These are phyloP conservation scores for Catharanthus roseus DNA, from an alignment of 257 asterid species.

Conservation along the genomic window DNA sequence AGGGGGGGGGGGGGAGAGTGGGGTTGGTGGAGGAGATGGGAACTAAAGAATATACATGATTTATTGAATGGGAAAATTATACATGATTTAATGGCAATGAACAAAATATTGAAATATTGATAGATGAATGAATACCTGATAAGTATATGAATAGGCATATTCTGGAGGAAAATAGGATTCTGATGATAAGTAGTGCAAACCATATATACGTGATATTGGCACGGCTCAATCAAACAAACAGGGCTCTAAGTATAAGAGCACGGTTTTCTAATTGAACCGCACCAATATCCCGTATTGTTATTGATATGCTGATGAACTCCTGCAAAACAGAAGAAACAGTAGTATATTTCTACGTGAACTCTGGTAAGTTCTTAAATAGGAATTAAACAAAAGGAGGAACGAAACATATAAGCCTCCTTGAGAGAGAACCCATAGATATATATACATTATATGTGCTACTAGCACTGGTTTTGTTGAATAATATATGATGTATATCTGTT, in stretches of 20 bases:
- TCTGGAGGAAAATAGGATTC: slow-evolving; percentile 3
- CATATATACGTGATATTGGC: slow-evolving; percentile 94
- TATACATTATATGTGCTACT: too few relatives aligned
- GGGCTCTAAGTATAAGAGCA: slow-evolving; percentile 45
- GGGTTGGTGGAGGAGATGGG: neutral
- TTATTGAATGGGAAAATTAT: neutral
- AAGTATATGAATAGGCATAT: too few relatives aligned
- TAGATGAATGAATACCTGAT: slow-evolving; percentile 6
- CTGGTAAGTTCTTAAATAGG: neutral
- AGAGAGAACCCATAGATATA: neutral
- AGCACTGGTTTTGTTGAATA: neutral
- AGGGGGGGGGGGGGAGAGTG: neutral
- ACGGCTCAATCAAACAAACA: slow-evolving; percentile 97
- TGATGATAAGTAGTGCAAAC: slow-evolving; percentile 12
- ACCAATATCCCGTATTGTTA: slow-evolving; percentile 77
- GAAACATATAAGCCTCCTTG: neutral
- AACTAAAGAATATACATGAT: neutral
- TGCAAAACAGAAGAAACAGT: neutral
- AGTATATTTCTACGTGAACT: neutral
- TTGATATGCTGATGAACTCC: slow-evolving; percentile 1
- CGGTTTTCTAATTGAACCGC: slow-evolving; percentile 90
- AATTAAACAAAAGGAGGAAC: neutral
- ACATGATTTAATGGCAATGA: neutral
- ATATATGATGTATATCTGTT: slow-evolving; percentile 1
- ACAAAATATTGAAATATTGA: neutral